A percentile compares a stretch with the other conserved stretches of the same genome.
Evolutionary conservation across 305 asterid genomes (phyloP).

Genomic region (Solanum chacoense): DNA sequence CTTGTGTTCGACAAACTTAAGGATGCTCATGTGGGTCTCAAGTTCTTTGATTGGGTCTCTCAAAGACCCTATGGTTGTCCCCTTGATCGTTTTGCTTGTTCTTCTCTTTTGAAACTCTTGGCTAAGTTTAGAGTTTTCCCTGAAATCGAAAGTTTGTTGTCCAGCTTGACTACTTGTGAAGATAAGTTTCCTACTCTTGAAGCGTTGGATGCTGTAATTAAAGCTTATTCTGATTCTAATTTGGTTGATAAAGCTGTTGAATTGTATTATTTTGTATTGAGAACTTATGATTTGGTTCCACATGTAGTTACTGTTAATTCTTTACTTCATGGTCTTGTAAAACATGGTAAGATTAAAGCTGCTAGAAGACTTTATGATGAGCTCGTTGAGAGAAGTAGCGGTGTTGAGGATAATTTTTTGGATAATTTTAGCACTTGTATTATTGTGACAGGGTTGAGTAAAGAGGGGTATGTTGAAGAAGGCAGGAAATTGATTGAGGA

Average conservation of each 20-base stretch:
- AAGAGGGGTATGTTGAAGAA: constrained; percentile 61
- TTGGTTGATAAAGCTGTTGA: constrained; percentile 55
- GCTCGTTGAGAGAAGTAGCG: constrained; percentile 32
- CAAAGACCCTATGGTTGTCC: constrained; percentile 27
- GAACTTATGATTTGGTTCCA: constrained; percentile 31
- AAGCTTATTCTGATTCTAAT: constrained; percentile 45
- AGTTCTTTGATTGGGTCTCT: constrained; percentile 54
- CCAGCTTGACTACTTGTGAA: constrained; percentile 38
- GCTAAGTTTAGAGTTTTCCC: constrained; percentile 42
- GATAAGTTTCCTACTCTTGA: constrained; percentile 61
- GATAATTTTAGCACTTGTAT: constrained; percentile 77
- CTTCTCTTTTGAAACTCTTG: constrained; percentile 76
- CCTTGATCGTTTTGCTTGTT: constrained; percentile 61
- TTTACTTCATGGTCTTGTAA: constrained; percentile 65
- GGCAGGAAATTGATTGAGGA: constrained; percentile 62
- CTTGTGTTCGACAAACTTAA: constrained; percentile 80
- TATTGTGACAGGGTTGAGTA: constrained; percentile 70
- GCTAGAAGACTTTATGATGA: constrained; percentile 55
- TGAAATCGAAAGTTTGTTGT: constrained; percentile 47
- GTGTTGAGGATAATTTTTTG: constrained; percentile 22
- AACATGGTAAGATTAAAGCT: constrained; percentile 34
- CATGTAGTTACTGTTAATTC: constrained; percentile 57
- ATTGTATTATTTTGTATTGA: constrained; percentile 37
- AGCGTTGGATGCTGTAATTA: constrained; percentile 47
- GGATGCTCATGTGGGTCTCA: constrained; percentile 56